Conservation (phyloP, 23 red algal genomes). For the Gracilaria domingensis region DNA sequence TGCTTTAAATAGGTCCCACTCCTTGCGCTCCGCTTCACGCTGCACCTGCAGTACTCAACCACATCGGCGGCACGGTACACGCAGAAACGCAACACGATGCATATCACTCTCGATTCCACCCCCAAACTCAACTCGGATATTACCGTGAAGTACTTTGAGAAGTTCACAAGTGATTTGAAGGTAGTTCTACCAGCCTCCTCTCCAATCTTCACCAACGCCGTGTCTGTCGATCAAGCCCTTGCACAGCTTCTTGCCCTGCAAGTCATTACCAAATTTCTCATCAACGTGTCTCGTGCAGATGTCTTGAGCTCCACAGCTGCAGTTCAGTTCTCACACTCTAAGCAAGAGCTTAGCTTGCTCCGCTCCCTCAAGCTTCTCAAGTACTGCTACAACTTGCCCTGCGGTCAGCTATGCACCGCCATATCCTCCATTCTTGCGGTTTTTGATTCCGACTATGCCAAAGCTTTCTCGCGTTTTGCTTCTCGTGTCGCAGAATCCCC, state of each 20-base stretch:
- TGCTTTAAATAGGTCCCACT: no score
- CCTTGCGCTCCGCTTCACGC: no score
- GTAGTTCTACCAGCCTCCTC: slow-evolving; percentile 21
- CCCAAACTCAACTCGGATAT: slow-evolving; percentile 1
- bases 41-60: no score
- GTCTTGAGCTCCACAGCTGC: slow-evolving; percentile 58
- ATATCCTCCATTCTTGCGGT: slow-evolving; percentile 30
- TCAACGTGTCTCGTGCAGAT: slow-evolving; percentile 65
- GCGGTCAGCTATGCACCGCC: slow-evolving; percentile 34
- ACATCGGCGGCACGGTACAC: no score
- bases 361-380: slow-evolving; percentile 74
- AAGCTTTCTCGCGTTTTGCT: slow-evolving; percentile 23
- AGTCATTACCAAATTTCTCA: slow-evolving; percentile 44
- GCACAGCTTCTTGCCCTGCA: slow-evolving; percentile 32
- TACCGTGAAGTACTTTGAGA: slow-evolving; percentile 26
- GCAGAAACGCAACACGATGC: neutral
- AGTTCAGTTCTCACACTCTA: slow-evolving; percentile 44
- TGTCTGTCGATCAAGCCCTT: slow-evolving; percentile 34
- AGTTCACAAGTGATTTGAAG: slow-evolving; percentile 28
- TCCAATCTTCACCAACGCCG: neutral
- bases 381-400: slow-evolving; percentile 78
- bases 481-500: slow-evolving; percentile 46
- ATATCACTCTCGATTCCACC: slow-evolving; percentile 13
- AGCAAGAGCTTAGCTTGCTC: slow-evolving; percentile 51
- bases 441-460: slow-evolving; percentile 27